Percentiles rank a stretch among this genome's conserved stretches.
phyloP scores from a whole-genome alignment of 2,329 filamentous ascomycete species.

The Calonectria honghensis region DNA sequence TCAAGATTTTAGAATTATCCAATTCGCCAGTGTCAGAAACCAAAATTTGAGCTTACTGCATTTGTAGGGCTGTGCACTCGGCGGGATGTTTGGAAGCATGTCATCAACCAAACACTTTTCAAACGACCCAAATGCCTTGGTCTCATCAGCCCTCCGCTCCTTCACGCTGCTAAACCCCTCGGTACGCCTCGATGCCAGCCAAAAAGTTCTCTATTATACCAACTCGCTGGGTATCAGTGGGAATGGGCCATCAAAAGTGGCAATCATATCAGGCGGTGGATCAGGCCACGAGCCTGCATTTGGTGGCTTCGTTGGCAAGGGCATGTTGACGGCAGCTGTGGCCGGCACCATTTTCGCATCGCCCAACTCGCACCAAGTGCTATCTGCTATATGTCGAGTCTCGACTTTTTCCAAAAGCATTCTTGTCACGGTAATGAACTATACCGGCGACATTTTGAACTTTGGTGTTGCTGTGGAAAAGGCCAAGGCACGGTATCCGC shows the following conservation, averaged over 20 bases:
- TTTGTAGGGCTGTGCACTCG: too few species aligned
- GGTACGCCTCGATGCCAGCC: neutral
- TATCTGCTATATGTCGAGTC: neutral
- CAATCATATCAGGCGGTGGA: neutral
- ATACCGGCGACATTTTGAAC: neutral
- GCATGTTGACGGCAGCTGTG: neutral
- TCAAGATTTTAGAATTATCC: too few species aligned
- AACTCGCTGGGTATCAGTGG: too few species aligned
- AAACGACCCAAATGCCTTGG: neutral
- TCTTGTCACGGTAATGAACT: conserved; percentile 9
- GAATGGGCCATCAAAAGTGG: neutral
- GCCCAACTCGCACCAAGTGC: neutral
- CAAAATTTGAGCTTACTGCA: too few species aligned
- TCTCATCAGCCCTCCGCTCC: neutral
- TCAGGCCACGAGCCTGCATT: conserved; percentile 6
- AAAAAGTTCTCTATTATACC: neutral
- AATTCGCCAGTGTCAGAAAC: too few species aligned
- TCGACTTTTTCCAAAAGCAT: neutral
- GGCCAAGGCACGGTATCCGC: neutral
- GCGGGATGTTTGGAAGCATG: neutral
- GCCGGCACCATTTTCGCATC: neutral
- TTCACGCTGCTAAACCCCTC: neutral
- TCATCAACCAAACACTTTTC: conserved; percentile 6
- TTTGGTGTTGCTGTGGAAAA: conserved; percentile 7
- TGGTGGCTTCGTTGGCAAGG: conserved; percentile 17